phyloP scores from a whole-genome alignment of 345 rosid species.

The Cardamine occulta region DNA sequence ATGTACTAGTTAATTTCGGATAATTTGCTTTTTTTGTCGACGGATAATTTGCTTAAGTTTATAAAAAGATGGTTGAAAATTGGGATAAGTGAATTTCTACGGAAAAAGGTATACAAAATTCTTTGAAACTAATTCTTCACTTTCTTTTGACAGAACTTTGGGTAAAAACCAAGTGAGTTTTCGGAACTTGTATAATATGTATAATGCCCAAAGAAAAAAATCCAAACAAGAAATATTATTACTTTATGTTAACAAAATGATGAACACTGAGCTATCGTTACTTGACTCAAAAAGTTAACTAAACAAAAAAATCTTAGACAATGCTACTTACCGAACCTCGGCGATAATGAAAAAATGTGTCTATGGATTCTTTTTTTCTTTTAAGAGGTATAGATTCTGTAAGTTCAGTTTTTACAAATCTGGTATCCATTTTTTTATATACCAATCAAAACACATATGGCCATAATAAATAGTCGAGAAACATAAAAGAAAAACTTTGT shows the following conservation, averaged over 20 bases:
- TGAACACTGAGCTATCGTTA: background rate
- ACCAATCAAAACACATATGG: background rate
- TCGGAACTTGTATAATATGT: conserved; percentile 9
- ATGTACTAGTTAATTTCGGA: conserved; percentile 7
- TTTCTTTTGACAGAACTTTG: background rate
- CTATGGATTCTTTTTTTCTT: background rate
- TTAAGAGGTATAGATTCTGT: background rate
- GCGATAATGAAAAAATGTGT: background rate
- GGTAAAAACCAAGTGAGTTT: conserved; percentile 3
- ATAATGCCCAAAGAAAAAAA: background rate
- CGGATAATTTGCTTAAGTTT: conserved; percentile 11
- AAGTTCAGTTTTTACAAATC: background rate
- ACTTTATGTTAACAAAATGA: background rate
- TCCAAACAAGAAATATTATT: background rate
- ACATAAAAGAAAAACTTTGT: background rate
- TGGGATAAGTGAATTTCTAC: conserved; percentile 10
- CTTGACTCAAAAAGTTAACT: background rate
- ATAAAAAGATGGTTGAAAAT: background rate
- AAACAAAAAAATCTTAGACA: background rate
- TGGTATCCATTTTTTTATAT: background rate
- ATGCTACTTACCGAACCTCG: background rate
- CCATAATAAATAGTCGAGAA: background rate
- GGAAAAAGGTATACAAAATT: background rate
- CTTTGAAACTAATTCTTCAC: background rate
- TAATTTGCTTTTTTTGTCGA: background rate